Evolutionary conservation across 306 rosid species (phyloP).

Genomic region (Adenanthera pavonina): DNA sequence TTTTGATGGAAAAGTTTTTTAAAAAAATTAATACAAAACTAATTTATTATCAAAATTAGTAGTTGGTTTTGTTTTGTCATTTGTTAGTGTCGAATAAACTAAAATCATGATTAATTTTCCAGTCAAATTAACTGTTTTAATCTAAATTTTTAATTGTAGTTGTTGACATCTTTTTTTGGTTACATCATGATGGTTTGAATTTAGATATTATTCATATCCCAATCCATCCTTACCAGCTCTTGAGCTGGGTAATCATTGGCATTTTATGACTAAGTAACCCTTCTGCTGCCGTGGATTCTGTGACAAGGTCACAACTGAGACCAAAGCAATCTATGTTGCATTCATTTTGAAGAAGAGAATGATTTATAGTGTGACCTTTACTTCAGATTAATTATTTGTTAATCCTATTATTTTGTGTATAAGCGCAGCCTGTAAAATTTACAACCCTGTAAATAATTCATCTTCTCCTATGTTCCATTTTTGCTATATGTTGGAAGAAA

Average conservation of each 20-base stretch:
- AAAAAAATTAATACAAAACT: too few species aligned
- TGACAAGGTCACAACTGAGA: conserved; percentile 13
- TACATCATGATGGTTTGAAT: too few species aligned
- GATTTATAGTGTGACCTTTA: conserved; percentile 6
- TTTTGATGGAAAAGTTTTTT: too few species aligned
- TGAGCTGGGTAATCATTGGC: neutral
- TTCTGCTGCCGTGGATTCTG: neutral
- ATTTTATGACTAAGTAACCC: conserved; percentile 17
- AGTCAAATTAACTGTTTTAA: too few species aligned
- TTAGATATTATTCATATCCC: too few species aligned
- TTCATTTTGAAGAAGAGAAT: conserved; percentile 36
- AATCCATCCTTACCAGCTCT: too few species aligned
- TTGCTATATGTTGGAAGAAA: conserved; percentile 11
- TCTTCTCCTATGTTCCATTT: conserved; percentile 21
- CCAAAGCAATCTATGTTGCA: neutral
- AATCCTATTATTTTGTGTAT: neutral
- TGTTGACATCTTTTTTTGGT: too few species aligned
- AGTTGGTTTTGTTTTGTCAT: too few species aligned
- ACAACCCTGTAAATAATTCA: neutral
- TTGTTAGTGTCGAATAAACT: too few species aligned
- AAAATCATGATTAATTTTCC: too few species aligned
- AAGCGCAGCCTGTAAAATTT: neutral
- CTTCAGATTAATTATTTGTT: neutral
- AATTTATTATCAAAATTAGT: too few species aligned
- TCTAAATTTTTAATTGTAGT: too few species aligned